Conservation (phyloP, 2,329 filamentous ascomycete species). For the Xylaria sp. region DNA sequence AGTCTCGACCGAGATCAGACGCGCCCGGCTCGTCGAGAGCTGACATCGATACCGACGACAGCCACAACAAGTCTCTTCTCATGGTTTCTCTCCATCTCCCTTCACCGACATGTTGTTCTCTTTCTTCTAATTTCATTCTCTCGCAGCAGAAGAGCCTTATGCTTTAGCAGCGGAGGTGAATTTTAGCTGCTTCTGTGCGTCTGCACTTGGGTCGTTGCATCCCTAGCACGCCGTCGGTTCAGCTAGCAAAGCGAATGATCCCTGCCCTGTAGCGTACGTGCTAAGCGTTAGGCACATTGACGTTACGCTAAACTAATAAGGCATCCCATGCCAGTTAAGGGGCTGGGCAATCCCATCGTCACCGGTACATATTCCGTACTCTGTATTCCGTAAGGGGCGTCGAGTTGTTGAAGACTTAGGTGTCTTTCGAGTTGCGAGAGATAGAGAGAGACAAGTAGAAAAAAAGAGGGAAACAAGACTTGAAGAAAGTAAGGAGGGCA, state of each 20-base stretch:
- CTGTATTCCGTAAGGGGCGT: neutral
- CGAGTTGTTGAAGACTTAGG: neutral
- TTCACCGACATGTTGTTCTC: neutral
- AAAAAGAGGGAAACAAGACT: neutral
- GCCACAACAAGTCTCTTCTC: neutral
- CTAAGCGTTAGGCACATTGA: neutral
- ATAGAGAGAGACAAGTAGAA: neutral
- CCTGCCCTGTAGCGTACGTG: neutral
- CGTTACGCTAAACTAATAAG: neutral
- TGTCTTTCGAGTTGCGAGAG: neutral
- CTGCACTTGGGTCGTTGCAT: no score
- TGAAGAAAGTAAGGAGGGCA: neutral
- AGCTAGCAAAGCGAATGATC: neutral
- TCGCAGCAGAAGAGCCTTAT: neutral
- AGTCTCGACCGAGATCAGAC: no score
- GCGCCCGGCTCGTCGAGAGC: neutral
- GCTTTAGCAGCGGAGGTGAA: no score
- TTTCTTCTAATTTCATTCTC: neutral
- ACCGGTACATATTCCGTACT: neutral
- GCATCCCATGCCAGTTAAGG: neutral
- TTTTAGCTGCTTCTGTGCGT: no score
- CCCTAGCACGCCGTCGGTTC: no score
- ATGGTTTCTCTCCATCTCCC: neutral
- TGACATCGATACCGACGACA: neutral
- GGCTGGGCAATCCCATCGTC: neutral